Conservation (phyloP, 2,329 filamentous ascomycete species). For the Sporothrix euskadiensis region DNA sequence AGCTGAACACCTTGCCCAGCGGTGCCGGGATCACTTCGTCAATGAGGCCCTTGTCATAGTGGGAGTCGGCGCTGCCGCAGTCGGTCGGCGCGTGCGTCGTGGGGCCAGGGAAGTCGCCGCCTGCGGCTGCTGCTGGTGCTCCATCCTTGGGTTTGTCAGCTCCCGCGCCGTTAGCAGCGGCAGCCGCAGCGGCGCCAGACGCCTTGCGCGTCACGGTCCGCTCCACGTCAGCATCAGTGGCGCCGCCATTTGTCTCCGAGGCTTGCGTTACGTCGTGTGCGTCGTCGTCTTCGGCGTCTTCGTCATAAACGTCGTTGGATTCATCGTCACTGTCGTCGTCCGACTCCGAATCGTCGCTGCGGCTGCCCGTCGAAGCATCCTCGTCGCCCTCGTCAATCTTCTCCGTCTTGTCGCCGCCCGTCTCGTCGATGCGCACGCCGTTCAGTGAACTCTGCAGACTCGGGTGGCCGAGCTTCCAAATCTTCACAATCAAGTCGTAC, state of each 20-base stretch:
- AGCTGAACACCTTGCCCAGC: conserved; percentile 83
- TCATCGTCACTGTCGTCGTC: conserved; percentile 68
- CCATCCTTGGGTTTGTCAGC: conserved; percentile 54
- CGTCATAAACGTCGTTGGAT: conserved; percentile 76
- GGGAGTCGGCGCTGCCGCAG: conserved; percentile 73
- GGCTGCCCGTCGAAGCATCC: conserved; percentile 46
- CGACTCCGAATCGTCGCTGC: conserved; percentile 56
- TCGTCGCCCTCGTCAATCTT: conserved; percentile 66
- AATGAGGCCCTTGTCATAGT: conserved; percentile 81
- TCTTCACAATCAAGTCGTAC: conserved; percentile 94
- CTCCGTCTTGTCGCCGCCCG: conserved; percentile 86
- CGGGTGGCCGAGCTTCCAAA: conserved; percentile 96
- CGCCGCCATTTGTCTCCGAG: conserved; percentile 44
- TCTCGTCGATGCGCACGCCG: conserved; percentile 77
- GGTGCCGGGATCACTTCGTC: conserved; percentile 87
- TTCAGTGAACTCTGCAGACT: conserved; percentile 88
- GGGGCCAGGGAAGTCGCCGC: conserved; percentile 78
- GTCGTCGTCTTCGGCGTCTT: conserved; percentile 75
- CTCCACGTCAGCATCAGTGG: conserved; percentile 55
- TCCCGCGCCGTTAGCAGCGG: conserved; percentile 46
- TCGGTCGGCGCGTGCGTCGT: conserved; percentile 78
- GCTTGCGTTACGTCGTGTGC: conserved; percentile 40
- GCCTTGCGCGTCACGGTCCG: conserved; percentile 68
- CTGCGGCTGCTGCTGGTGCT: conserved; percentile 31
- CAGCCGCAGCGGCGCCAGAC: conserved; percentile 54